Conservation (phyloP, 2,329 filamentous ascomycete species). For the Sclerotinia minor region DNA sequence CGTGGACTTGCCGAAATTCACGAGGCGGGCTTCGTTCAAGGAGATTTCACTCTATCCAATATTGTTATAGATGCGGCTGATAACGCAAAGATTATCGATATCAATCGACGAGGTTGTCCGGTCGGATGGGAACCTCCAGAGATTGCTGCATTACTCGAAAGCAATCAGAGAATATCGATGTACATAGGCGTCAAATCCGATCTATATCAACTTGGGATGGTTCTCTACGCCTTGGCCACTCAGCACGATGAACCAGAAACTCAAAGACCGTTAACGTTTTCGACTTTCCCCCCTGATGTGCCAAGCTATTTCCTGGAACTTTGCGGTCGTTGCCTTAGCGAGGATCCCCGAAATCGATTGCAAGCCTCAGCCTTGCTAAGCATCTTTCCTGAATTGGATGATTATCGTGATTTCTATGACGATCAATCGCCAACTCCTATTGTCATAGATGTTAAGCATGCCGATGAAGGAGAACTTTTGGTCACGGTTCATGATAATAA, state of each 20-base stretch:
- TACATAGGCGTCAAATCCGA: constrained; percentile 98
- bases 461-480: constrained; percentile 22
- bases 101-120: constrained; percentile 94
- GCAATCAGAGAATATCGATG: constrained; percentile 88
- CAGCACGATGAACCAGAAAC: constrained; percentile 88
- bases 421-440: constrained; percentile 32
- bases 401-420: constrained; percentile 28
- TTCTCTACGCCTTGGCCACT: constrained; percentile 86
- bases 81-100: constrained; percentile 95
- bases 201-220: constrained; percentile 92
- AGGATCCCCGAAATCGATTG: constrained; percentile 69
- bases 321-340: constrained; percentile 70
- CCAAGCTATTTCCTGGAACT: constrained; percentile 81
- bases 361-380: constrained; percentile 71
- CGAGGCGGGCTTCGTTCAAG: constrained; percentile 93
- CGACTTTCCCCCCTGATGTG: constrained; percentile 57
- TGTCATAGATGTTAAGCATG: constrained; percentile 38
- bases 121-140: constrained; percentile 98
- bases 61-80: constrained; percentile 86
- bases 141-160: constrained; percentile 79
- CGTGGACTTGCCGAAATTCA: constrained; percentile 89
- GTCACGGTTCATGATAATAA: constrained; percentile 23
- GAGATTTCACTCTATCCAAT: constrained; percentile 95
- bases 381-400: constrained; percentile 59
- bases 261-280: constrained; percentile 67